A percentile compares a stretch with the other conserved stretches of the same genome.
phyloP scores from a whole-genome alignment of 495 filamentous ascomycete genomes.

The Penicillium canescens region DNA sequence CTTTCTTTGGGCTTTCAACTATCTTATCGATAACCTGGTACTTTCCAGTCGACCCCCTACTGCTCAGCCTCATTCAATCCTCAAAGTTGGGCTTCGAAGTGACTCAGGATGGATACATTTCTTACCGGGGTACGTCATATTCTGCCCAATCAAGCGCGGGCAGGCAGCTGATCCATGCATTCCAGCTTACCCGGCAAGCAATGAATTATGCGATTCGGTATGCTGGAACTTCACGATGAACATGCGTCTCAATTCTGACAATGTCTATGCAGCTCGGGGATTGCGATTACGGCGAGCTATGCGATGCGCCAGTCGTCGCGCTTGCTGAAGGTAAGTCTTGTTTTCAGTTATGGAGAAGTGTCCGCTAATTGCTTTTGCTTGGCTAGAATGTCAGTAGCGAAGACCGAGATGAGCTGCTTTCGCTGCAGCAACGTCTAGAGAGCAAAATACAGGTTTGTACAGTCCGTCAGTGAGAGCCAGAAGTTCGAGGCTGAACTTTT shows the following conservation, averaged over 20 bases:
- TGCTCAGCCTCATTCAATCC: neutral
- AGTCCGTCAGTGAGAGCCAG: neutral
- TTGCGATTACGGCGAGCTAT: constrained; percentile 83
- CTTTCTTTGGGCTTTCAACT: constrained; percentile 2
- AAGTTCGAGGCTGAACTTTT: neutral
- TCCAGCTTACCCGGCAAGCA: constrained; percentile 73
- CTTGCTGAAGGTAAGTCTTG: constrained; percentile 65
- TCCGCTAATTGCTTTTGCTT: constrained; percentile 11
- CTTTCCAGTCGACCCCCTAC: constrained; percentile 8
- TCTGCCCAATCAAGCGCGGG: neutral
- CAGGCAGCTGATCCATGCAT: constrained; percentile 4
- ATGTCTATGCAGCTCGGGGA: constrained; percentile 63
- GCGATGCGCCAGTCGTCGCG: constrained; percentile 79
- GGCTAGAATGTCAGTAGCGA: constrained; percentile 67
- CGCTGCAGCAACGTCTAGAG: constrained; percentile 73
- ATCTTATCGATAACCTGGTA: constrained; percentile 41
- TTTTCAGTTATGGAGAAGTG: neutral
- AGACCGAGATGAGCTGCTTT: constrained; percentile 66
- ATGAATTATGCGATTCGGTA: constrained; percentile 87
- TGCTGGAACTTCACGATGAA: neutral
- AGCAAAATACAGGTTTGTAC: constrained; percentile 76
- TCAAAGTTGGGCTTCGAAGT: constrained; percentile 1
- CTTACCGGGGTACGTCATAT: constrained; percentile 58
- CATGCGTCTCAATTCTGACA: neutral
- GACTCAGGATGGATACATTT: constrained; percentile 72